Percentiles rank a stretch among this genome's conserved stretches.
Evolutionary conservation across 345 rosid species (phyloP).

Genomic region (Gynandropsis gynandra): DNA sequence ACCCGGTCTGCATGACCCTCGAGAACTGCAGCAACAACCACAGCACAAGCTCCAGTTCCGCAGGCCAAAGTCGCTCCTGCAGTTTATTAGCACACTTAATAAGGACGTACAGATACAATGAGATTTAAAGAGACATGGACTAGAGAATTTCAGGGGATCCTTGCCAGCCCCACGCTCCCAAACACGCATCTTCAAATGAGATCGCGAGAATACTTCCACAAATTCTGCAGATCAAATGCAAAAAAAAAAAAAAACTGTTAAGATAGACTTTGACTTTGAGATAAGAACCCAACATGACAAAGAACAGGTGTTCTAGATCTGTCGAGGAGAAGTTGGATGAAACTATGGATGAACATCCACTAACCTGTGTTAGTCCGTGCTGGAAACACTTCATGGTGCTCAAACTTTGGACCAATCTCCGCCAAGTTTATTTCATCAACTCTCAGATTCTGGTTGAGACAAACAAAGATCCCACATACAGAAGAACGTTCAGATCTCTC

Average conservation of each 20-base stretch:
- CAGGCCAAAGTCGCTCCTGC: conserved; percentile 94
- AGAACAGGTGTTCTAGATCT: neutral
- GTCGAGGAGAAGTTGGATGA: neutral
- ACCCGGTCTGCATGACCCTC: conserved; percentile 80
- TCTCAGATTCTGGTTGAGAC: conserved; percentile 47
- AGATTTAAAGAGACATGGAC: neutral
- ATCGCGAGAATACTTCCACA: conserved; percentile 75
- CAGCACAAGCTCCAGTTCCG: conserved; percentile 98
- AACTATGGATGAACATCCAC: conserved; percentile 18
- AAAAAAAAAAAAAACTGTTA: neutral
- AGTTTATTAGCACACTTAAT: conserved; percentile 12
- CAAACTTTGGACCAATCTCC: conserved; percentile 84
- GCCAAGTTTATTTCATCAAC: conserved; percentile 81
- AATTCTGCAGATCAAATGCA: conserved; percentile 50
- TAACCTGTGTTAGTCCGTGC: conserved; percentile 93
- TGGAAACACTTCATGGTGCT: conserved; percentile 81
- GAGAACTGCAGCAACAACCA: conserved; percentile 96
- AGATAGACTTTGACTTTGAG: neutral
- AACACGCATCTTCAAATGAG: conserved; percentile 89
- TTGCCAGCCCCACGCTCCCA: conserved; percentile 99
- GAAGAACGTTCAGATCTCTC: neutral
- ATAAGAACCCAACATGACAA: neutral
- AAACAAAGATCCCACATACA: conserved; percentile 1
- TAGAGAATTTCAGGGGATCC: conserved; percentile 1
- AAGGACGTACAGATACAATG: conserved; percentile 2